Conservation (phyloP, 1,284 basidiomycete species). For the Pascua sp. region DNA sequence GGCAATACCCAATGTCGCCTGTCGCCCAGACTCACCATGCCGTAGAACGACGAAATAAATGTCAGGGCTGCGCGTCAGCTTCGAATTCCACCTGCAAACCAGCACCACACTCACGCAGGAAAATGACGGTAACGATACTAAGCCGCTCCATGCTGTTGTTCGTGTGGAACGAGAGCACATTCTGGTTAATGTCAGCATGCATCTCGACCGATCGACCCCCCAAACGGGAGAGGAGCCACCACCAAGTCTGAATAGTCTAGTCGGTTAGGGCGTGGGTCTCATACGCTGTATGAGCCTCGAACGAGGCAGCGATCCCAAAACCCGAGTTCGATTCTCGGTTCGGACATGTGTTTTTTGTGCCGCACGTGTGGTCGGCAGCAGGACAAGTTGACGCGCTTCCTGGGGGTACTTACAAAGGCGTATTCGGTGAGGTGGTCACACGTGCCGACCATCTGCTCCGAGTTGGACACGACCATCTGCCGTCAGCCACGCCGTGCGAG, state of each 20-base stretch:
- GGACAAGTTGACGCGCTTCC: constrained; percentile 5
- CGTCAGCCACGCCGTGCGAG: constrained; percentile 2
- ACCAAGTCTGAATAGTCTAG: too few species aligned
- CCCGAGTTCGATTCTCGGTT: too few species aligned
- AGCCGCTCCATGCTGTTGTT: constrained; percentile 50
- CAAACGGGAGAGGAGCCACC: not conserved
- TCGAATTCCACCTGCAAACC: not conserved
- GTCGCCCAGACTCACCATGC: constrained; percentile 38
- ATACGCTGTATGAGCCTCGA: too few species aligned
- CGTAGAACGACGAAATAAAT: constrained; percentile 36
- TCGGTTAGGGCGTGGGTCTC: too few species aligned
- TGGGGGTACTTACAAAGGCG: constrained; percentile 26
- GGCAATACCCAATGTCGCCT: not conserved
- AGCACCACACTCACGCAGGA: constrained; percentile 40
- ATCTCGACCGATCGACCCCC: not conserved
- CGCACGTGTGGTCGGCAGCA: not conserved
- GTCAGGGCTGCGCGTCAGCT: constrained; percentile 18
- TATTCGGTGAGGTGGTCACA: constrained; percentile 49
- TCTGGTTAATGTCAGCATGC: constrained; percentile 19
- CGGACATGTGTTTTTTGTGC: too few species aligned
- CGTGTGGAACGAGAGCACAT: constrained; percentile 46
- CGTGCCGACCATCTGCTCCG: constrained; percentile 46
- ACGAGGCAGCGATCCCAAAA: too few species aligned
- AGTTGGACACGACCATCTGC: constrained; percentile 35
- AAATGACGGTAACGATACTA: constrained; percentile 49